Percentiles rank a stretch among this genome's conserved stretches.
Conservation (phyloP, 345 rosid genomes). For the Abelmoschus esculentus region DNA sequence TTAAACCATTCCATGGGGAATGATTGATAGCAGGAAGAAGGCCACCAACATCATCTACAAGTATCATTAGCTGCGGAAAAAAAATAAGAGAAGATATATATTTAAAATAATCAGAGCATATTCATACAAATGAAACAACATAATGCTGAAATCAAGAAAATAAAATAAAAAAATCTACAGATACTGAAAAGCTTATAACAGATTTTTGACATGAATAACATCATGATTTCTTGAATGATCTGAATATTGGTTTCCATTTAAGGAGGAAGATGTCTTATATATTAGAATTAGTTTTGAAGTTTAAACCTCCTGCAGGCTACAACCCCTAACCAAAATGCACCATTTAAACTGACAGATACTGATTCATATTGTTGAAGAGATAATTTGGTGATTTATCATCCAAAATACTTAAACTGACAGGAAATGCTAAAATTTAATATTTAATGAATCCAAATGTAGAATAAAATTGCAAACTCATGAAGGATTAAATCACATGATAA, state of each 20-base stretch:
- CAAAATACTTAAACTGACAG: background rate
- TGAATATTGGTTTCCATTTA: background rate
- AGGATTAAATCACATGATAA: background rate
- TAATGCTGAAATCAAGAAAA: background rate
- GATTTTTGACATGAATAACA: background rate
- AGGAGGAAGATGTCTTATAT: background rate
- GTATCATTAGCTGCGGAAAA: conserved; percentile 71
- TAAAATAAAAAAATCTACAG: background rate
- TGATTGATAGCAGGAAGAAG: conserved; percentile 71
- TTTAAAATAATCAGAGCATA: background rate
- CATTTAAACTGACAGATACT: no score
- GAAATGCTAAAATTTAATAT: background rate
- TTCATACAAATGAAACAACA: background rate
- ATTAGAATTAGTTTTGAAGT: background rate
- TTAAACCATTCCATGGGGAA: conserved; percentile 88
- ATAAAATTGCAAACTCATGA: background rate
- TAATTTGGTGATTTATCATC: background rate
- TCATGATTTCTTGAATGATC: background rate
- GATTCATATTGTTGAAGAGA: background rate
- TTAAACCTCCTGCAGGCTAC: background rate
- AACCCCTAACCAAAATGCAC: background rate
- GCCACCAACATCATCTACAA: conserved; percentile 82
- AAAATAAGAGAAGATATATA: background rate
- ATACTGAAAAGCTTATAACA: background rate
- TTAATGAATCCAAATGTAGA: background rate